Evolutionary conservation across 2,329 filamentous ascomycete genomes (phyloP), one percentile per base, ranked within the genome.

Genomic region (Emmonsiellopsis sp.): DNA sequence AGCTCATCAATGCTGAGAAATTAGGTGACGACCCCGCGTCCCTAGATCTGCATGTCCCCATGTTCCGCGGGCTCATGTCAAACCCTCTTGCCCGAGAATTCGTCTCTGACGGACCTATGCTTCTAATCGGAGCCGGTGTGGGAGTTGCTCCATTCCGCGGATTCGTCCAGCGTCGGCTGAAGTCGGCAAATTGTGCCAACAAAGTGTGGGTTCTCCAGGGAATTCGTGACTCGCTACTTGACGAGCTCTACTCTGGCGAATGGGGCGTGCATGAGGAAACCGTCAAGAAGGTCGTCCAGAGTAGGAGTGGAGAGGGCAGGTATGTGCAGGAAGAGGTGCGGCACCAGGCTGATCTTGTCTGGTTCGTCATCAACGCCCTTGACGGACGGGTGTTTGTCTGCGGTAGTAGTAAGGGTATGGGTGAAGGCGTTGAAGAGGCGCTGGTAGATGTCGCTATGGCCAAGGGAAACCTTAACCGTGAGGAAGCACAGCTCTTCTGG

Each of bases 11-110:
- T 11, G 83, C 86, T 0, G 82, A 89, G 66, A 72, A 77, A 35
- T 72, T 77, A 2, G 86, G 85, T 46, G 66, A 74, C 35, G 73
- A 77, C 54, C 72, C 67, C 34, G 63, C 74, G 26, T 67, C 71
- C 6, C 72, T 82, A 2, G 81, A 89, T 60, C 66, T 97, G 13
- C 84, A 88, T 61, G 77, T 97, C 5, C 93, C 93, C 62, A 96
- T 98, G 89, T 98, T 98, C 81, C 90, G 95, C 65, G 93, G 93
- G 0, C 78, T 98, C 43, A 98, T 98, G 93, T 85, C 90, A 57
- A 98, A 98, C 69, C 93, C 93, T 0, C 80, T 98, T 1, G 93
- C 91, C 9, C 86, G 85, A 66, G 84, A 96, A 66, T 98, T 97
- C 66, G 86, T 89, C 51, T 85, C 87, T 2, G 92, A 98, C 67